Conservation (phyloP, 352 stramenopile genomes). For the Pythium biforme region DNA sequence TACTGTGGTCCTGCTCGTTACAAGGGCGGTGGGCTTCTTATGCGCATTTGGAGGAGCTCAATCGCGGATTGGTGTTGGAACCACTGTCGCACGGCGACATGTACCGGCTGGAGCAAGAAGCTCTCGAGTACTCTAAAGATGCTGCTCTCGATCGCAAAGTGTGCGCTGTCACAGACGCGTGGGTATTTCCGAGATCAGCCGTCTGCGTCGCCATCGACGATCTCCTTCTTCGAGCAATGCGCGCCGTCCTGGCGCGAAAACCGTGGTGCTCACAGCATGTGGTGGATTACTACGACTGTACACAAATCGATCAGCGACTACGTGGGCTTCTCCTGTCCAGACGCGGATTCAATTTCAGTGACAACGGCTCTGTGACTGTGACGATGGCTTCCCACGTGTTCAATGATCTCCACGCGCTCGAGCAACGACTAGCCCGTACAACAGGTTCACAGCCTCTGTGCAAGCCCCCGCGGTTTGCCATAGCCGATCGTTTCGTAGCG, state of each 20-base stretch:
- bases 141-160: slow-evolving; percentile 4
- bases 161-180: slow-evolving; percentile 3
- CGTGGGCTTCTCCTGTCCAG: slow-evolving; percentile 16
- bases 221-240: slow-evolving; percentile 1
- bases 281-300: slow-evolving; percentile 21
- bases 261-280: slow-evolving; percentile 1
- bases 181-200: slow-evolving; percentile 2
- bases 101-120: neutral
- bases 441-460: no score
- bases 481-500: no score
- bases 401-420: no score
- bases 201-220: neutral
- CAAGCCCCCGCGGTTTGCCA: no score
- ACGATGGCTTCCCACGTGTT: no score
- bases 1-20: no score
- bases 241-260: neutral
- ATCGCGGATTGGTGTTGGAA: neutral
- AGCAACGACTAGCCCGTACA: no score
- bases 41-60: neutral
- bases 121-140: neutral
- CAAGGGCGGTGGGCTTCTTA: neutral
- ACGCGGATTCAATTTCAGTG: slow-evolving; percentile 8
- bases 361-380: neutral
- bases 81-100: neutral
- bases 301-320: slow-evolving; percentile 14